Evolutionary conservation across 306 rosid genomes (phyloP).

Genomic region (Quercus parvula): DNA sequence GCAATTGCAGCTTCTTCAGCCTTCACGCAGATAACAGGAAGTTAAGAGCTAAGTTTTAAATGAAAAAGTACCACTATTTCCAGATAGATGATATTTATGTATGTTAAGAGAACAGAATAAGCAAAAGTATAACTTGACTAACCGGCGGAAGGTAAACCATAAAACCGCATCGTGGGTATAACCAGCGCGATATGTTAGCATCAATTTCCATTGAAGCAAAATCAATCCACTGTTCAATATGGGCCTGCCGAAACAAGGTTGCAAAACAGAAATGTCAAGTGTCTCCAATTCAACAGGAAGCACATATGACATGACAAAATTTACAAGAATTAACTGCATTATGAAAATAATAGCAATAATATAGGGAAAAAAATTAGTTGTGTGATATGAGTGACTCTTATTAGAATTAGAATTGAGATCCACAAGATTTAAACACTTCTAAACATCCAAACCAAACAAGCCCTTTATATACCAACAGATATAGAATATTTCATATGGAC

Average conservation of each 20-base stretch:
- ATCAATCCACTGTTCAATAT: conserved; percentile 85
- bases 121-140: conserved; percentile 21
- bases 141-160: conserved; percentile 55
- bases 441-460: no score
- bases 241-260: conserved; percentile 46
- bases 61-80: not conserved
- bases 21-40: conserved; percentile 33
- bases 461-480: no score
- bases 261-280: not conserved
- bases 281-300: not conserved
- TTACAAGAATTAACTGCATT: not conserved
- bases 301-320: not conserved
- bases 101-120: not conserved
- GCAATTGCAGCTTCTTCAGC: conserved; percentile 66
- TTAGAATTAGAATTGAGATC: not conserved
- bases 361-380: not conserved
- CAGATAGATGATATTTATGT: not conserved
- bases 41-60: not conserved
- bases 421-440: not conserved
- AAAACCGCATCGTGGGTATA: conserved; percentile 37
- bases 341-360: not conserved
- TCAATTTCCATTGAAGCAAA: conserved; percentile 71
- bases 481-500: no score
- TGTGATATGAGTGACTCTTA: not conserved
- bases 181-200: conserved; percentile 35